Percentiles rank a stretch among this genome's conserved stretches.
phyloP scores from a whole-genome alignment of 2,329 filamentous ascomycete genomes.

The Colletotrichum lupini region DNA sequence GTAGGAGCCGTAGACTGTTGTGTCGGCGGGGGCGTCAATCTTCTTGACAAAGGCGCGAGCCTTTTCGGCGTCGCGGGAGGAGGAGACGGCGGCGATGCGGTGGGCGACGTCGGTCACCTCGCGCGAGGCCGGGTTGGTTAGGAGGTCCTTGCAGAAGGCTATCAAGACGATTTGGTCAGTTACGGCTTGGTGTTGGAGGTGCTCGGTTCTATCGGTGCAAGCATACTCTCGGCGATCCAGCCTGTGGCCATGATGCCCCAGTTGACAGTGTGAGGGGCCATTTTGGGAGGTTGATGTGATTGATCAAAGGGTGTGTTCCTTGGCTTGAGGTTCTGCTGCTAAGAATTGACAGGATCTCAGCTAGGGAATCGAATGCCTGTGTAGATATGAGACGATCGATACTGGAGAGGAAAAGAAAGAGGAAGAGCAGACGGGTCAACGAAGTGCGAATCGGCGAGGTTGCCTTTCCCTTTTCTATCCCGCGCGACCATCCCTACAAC shows the following conservation, averaged over 20 bases:
- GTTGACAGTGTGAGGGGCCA: conserved; percentile 62
- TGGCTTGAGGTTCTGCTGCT: neutral
- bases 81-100: conserved; percentile 82
- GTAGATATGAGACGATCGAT: neutral
- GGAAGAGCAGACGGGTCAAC: neutral
- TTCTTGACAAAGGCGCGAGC: conserved; percentile 80
- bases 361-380: neutral
- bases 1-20: conserved; percentile 83
- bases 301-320: neutral
- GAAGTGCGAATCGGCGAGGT: conserved; percentile 7
- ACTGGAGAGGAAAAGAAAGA: neutral
- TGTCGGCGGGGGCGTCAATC: conserved; percentile 74
- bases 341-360: neutral
- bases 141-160: conserved; percentile 82
- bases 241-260: conserved; percentile 73
- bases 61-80: conserved; percentile 76
- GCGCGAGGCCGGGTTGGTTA: conserved; percentile 77
- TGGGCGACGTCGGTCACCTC: conserved; percentile 79
- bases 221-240: conserved; percentile 66
- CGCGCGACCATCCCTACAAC: neutral
- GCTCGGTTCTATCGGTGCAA: neutral
- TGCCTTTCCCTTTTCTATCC: conserved; percentile 20
- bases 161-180: neutral
- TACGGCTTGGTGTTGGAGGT: neutral
- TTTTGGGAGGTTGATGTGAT: conserved; percentile 38